Conservation (phyloP, 2,329 filamentous ascomycete species). For the Sporothrix humicola region DNA sequence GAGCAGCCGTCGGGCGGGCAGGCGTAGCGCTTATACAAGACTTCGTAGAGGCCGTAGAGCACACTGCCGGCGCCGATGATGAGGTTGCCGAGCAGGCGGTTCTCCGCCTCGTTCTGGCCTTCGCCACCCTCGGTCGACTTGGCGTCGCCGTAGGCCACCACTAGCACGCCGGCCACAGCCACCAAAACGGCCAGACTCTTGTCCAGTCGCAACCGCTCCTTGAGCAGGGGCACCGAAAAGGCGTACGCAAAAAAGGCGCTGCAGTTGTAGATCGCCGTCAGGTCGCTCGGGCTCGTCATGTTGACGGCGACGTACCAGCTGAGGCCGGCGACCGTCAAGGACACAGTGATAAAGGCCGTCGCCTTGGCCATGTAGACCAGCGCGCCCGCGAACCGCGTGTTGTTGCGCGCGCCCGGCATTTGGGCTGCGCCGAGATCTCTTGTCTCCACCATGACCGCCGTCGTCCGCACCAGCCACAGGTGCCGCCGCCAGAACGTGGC, state of each 20-base stretch:
- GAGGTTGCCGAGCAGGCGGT: slow-evolving; percentile 81
- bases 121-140: slow-evolving; percentile 44
- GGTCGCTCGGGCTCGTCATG: slow-evolving; percentile 87
- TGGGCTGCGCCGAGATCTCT: slow-evolving; percentile 65
- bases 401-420: neutral
- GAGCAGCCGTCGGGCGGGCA: slow-evolving; percentile 90
- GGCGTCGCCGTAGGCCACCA: slow-evolving; percentile 92
- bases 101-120: slow-evolving; percentile 50
- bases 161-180: slow-evolving; percentile 85
- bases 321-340: slow-evolving; percentile 86
- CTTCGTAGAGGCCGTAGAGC: slow-evolving; percentile 95
- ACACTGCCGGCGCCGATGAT: slow-evolving; percentile 91
- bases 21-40: slow-evolving; percentile 90
- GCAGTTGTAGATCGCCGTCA: slow-evolving; percentile 99
- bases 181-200: slow-evolving; percentile 87
- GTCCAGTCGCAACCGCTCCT: slow-evolving; percentile 80
- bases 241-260: slow-evolving; percentile 98
- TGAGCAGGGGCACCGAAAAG: slow-evolving; percentile 88
- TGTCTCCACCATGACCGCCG: slow-evolving; percentile 81
- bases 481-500: slow-evolving; percentile 78
- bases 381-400: neutral
- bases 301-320: slow-evolving; percentile 97
- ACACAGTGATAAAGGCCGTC: slow-evolving; percentile 80
- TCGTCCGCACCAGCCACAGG: slow-evolving; percentile 57
- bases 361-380: slow-evolving; percentile 73